These are phyloP conservation scores for Aspergillus ochraceus DNA, from an alignment of 2,329 filamentous ascomycete genomes.

Conservation along the genomic window DNA sequence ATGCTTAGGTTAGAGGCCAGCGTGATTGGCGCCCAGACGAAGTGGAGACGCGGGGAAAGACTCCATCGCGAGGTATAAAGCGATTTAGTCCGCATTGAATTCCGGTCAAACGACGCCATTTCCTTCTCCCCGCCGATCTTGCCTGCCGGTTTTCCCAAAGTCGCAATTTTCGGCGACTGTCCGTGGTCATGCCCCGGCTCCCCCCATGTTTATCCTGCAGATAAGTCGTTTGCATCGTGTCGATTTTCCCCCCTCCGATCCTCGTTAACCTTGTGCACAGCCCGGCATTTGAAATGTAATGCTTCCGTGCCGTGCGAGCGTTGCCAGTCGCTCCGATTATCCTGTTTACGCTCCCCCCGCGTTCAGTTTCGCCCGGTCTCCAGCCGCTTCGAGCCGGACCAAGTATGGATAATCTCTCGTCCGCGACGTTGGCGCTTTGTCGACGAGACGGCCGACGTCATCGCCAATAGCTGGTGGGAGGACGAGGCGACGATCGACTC, in stretches of 20 bases:
- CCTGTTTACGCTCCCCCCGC: neutral
- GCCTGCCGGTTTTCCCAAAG: neutral
- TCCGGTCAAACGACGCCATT: neutral
- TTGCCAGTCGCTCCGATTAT: neutral
- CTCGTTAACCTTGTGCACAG: neutral
- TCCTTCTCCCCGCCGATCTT: neutral
- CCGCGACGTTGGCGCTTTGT: constrained; percentile 3
- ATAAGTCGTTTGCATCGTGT: neutral
- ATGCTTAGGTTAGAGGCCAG: neutral
- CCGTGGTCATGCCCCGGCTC: neutral
- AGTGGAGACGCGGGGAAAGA: neutral
- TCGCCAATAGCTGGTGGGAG: constrained; percentile 24
- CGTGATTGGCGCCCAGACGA: neutral
- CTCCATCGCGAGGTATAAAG: neutral
- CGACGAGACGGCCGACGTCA: constrained; percentile 16
- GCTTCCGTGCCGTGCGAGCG: neutral
- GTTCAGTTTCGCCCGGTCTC: neutral
- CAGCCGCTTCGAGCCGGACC: neutral
- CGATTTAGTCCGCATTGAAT: too few species aligned
- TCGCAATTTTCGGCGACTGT: neutral
- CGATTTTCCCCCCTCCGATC: neutral
- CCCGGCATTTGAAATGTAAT: neutral
- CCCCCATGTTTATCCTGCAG: neutral
- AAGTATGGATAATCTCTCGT: neutral
- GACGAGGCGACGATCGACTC: constrained; percentile 4